phyloP scores from a whole-genome alignment of 2,329 filamentous ascomycete genomes.

The Aureobasidium vineae region DNA sequence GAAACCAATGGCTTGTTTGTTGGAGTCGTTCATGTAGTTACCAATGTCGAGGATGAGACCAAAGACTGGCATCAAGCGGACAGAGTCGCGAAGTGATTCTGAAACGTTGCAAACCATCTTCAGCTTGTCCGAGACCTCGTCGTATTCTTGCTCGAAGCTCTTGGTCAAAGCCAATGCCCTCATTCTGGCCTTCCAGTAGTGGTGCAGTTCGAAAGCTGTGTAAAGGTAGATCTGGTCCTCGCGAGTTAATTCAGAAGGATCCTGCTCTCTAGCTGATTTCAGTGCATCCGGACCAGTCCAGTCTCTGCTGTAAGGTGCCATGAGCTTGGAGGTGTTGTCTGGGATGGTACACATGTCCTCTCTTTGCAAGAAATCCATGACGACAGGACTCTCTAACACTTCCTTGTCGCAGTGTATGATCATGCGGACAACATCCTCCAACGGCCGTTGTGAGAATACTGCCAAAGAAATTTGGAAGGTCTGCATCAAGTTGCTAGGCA shows the following conservation, averaged over 20 bases:
- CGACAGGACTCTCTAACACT: conserved; percentile 81
- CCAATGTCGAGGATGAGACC: conserved; percentile 96
- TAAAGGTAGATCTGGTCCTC: conserved; percentile 95
- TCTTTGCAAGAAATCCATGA: conserved; percentile 95
- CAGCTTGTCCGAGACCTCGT: conserved; percentile 82
- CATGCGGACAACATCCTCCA: conserved; percentile 85
- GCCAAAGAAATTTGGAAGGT: conserved; percentile 89
- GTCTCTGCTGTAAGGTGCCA: conserved; percentile 95
- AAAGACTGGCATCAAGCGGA: conserved; percentile 92
- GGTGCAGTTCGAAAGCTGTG: conserved; percentile 90
- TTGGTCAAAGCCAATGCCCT: conserved; percentile 81
- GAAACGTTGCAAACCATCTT: conserved; percentile 83
- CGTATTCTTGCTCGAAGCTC: conserved; percentile 83
- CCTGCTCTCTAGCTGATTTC: conserved; percentile 75
- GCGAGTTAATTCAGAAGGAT: conserved; percentile 82
- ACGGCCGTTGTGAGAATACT: conserved; percentile 82
- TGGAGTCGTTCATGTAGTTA: conserved; percentile 99
- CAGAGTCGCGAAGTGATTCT: conserved; percentile 85
- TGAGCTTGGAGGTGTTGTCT: conserved; percentile 83
- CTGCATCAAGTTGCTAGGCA: conserved; percentile 84
- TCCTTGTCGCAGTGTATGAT: conserved; percentile 93
- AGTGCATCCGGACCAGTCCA: conserved; percentile 87
- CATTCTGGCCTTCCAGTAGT: conserved; percentile 99
- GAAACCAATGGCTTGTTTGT: conserved; percentile 97
- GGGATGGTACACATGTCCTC: conserved; percentile 91